Conservation (phyloP, 1,284 basidiomycete species). For the Mycena sp. region DNA sequence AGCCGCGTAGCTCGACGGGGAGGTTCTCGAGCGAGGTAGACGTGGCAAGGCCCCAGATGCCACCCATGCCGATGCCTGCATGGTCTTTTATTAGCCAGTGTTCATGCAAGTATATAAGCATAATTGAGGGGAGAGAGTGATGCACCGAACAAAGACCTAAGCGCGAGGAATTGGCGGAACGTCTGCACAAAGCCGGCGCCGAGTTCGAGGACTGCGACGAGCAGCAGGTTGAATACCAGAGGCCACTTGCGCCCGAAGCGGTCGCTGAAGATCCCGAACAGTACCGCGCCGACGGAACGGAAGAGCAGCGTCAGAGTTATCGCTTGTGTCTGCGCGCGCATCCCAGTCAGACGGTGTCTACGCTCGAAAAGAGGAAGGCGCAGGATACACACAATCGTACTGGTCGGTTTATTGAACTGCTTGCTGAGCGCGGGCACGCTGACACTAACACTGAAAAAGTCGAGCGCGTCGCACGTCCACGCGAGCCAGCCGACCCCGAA, state of each 20-base stretch:
- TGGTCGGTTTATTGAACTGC: conserved; percentile 59
- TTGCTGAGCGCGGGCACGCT: conserved; percentile 66
- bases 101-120: conserved; percentile 2
- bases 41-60: conserved; percentile 80
- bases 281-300: conserved; percentile 86
- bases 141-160: conserved; percentile 76
- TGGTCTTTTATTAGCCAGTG: neutral
- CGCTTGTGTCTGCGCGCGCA: conserved; percentile 60
- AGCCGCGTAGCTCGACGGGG: conserved; percentile 86
- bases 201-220: conserved; percentile 83
- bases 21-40: conserved; percentile 90
- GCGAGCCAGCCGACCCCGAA: conserved; percentile 84
- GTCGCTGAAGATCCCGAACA: conserved; percentile 88
- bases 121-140: conserved; percentile 3
- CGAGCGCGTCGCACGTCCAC: conserved; percentile 83
- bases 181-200: conserved; percentile 78
- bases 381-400: conserved; percentile 60
- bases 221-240: conserved; percentile 77
- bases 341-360: conserved; percentile 8
- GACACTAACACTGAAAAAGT: conserved; percentile 90
- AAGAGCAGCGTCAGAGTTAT: conserved; percentile 95
- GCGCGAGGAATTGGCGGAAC: conserved; percentile 72
- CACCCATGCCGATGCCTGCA: conserved; percentile 78
- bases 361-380: conserved; percentile 5
- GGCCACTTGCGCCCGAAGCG: conserved; percentile 95